Evolutionary conservation across 352 stramenopile species (phyloP).

Genomic region (Halophytophthora batemanensis): DNA sequence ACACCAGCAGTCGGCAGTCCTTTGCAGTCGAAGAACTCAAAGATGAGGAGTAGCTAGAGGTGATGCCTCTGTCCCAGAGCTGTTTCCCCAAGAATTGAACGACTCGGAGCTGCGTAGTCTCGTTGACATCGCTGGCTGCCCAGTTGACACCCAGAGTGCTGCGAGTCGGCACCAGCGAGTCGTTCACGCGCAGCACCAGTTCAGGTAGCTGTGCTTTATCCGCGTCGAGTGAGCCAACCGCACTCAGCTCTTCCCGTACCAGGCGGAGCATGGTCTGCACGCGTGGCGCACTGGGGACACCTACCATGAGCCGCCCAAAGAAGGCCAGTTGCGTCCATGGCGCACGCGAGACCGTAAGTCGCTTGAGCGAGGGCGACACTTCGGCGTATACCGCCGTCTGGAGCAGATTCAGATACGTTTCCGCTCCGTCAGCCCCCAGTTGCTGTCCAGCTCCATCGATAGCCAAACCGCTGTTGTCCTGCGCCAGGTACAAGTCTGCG

Average conservation of each 20-base stretch:
- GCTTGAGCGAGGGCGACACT: neutral
- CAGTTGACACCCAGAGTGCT: neutral
- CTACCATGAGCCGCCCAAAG: constrained; percentile 14
- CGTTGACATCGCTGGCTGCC: neutral
- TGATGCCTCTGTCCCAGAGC: neutral
- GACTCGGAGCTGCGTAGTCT: neutral
- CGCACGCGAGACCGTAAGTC: constrained; percentile 7
- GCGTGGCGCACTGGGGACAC: neutral
- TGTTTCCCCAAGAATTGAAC: neutral
- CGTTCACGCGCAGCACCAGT: constrained; percentile 4
- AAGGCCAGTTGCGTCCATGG: constrained; percentile 8
- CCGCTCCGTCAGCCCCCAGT: neutral
- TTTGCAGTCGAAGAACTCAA: neutral
- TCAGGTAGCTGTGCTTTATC: neutral
- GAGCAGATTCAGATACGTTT: neutral
- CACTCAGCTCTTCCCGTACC: neutral
- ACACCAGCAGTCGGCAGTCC: neutral
- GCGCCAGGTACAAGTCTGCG: neutral
- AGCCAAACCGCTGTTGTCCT: neutral
- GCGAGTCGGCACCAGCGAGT: constrained; percentile 1
- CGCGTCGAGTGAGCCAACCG: too few species aligned
- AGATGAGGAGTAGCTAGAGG: neutral
- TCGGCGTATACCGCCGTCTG: neutral
- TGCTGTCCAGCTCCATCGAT: neutral
- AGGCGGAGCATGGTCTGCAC: constrained; percentile 1